A percentile compares a stretch with the other conserved stretches of the same genome.
phyloP scores from a whole-genome alignment of 2,329 filamentous ascomycete species.

The Pseudogymnoascus sp. region DNA sequence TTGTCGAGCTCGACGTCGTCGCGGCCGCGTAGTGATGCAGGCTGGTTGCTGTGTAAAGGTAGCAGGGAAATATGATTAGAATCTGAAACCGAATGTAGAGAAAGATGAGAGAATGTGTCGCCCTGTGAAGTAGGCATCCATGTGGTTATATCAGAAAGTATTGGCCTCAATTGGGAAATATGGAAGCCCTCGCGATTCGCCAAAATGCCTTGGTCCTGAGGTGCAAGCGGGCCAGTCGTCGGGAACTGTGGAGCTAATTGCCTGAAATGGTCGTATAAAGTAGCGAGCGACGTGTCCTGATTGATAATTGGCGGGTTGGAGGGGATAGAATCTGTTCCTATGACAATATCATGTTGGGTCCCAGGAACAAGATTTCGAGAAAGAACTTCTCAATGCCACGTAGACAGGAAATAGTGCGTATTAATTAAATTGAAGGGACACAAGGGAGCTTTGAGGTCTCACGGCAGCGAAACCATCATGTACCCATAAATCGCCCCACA shows the following conservation, averaged over 20 bases:
- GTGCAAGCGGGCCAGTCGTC: slow-evolving; percentile 6
- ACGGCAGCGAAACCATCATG: background rate
- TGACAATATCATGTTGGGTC: background rate
- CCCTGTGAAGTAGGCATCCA: slow-evolving; percentile 36
- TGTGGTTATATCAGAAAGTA: slow-evolving; percentile 23
- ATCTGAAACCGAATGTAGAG: slow-evolving; percentile 12
- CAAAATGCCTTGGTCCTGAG: background rate
- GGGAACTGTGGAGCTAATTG: slow-evolving; percentile 9
- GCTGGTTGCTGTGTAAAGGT: background rate
- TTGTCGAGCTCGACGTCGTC: slow-evolving; percentile 3
- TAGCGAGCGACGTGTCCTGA: slow-evolving; percentile 7
- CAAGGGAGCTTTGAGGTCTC: background rate
- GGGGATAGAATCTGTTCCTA: background rate
- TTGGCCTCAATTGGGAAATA: slow-evolving; percentile 4
- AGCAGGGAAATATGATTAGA: slow-evolving; percentile 9
- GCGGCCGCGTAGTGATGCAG: background rate
- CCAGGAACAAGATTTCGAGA: background rate
- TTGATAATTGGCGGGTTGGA: background rate
- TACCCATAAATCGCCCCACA: background rate
- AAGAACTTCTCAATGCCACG: background rate
- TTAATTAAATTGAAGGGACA: background rate
- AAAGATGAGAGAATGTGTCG: slow-evolving; percentile 30
- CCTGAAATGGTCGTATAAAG: slow-evolving; percentile 3
- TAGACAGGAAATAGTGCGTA: background rate
- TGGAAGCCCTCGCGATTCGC: slow-evolving; percentile 9